Evolutionary conservation across 352 stramenopile genomes (phyloP), one percentile per base, ranked within the genome.

Genomic region (Phytophthora meadii): DNA sequence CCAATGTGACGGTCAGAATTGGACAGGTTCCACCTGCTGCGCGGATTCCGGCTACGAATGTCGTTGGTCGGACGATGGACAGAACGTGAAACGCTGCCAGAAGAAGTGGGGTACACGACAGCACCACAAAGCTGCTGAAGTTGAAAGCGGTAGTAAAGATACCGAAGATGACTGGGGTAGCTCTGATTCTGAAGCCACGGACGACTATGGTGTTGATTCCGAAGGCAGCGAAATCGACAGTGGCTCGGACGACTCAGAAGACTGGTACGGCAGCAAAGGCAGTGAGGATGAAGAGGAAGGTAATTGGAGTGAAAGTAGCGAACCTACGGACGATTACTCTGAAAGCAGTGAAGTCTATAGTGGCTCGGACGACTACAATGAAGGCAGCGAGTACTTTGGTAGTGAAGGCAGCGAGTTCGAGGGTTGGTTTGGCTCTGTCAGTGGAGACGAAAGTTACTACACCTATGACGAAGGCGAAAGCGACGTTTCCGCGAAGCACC

Each of bases 1-100:
- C 37, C 37, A 42, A 19, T 42, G 37, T n/a, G 37, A 42, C 37
- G 37, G 37, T 12, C 37, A 42, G 37, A 42, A 42, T 14, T 42
- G 37, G 37, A 42, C 37, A 8, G 11, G 37, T 4, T 22, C 14
- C 37, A 42, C 37, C n/a, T 42, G 37, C 7, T 42, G 37, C 14
- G 37, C 14, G 12, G 37, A 42, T 42, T 42, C 37, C 5, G 7
- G 7, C 37, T 42, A 42, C 37, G 37, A 42, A 19, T 42, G 37
- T 15, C 37, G 37, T 10, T 42, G 37, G 37, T 22, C 37, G 3
- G 14, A 42, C 37, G 37, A 42, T 37, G 42, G 51, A 45, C 50
- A 47, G 15, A 57, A 47, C 22, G 50, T 57, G 7, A 46, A 57
- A 36, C 50, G 50, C 22, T 57, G 50, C 19, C 50, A 57, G 50